Evolutionary conservation across 2,329 filamentous ascomycete species (phyloP), one percentile per base, ranked within the genome.

Genomic region (Coniochaeta sp.): DNA sequence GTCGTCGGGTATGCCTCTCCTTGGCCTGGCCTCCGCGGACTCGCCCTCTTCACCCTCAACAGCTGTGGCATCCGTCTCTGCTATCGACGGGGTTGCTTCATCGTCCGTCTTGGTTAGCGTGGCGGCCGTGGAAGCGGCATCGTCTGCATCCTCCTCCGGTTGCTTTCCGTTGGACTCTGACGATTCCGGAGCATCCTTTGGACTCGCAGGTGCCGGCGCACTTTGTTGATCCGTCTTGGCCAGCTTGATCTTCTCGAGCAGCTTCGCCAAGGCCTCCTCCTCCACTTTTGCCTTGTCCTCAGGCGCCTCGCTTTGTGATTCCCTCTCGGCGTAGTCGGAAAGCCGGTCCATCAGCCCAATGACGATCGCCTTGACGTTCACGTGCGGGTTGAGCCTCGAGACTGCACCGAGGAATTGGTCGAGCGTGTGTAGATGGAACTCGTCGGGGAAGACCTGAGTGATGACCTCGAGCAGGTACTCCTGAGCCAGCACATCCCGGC

Each of bases 381-480:
- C 94, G 63, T 97, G 89, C 0, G 92, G 94, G 63, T 99, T 96
- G 32, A 99, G 77, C 53, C 92, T 81, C 13, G 92, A 90, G 31
- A 96, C 95, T 6, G 94, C 94, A 8, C 87, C 94, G 30, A 99
- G 82, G 67, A 99, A 89, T 65, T 96, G 87, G 65, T 97, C 94
- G 28, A 99, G 81, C 0, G 94, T 99, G 66, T 99, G 91, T 20
- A 99, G 82, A 69, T 99, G 95, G 67, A 92, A 99, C 65, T 99
- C 94, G 70, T 99, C 94, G 1, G 94, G 94, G 74, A 99, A 99
- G 50, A 97, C 94, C 69, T 99, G 95, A 5, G 92, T 99, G 58
- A 99, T 95, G 56, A 99, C 94, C 78, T 99, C 94, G 48, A 99
- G 76, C 12, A 99, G 80, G 71, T 99, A 99, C 68, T 99, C 94